Base-by-base conservation (phyloP, 2,329 filamentous ascomycete species). In the Amylocarpus encephaloides region DNA sequence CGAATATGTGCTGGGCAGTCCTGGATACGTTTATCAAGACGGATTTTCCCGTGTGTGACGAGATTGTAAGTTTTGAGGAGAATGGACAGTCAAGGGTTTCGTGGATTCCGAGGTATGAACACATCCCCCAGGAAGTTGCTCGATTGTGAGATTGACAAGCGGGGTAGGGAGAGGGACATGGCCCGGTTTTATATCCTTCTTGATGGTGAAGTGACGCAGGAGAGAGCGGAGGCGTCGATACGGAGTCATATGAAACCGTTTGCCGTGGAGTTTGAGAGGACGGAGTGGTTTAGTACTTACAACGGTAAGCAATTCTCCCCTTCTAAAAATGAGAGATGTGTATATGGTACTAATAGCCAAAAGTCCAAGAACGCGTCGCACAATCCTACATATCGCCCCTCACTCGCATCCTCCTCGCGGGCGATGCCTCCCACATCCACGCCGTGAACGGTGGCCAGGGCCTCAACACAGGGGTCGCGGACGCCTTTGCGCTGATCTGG, bases 251-350 rank as follows among this genome's bases (percentile, higher is more conserved):
- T 76, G 56, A 67, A 68, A 0, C 73, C 73, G 0, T 65, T 74
- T 46, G 59, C 56, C 3, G 63, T 74, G 3, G 68, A 72, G 0
- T 76, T 75, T 35, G 63, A 59, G 1, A 66, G 65, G 46, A 71
- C 71, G 0, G 73, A 75, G 43, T 76, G 73, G 73, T 76, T 73
- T 57, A 75, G 72, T 54, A 74, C 71, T 4, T 76, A 75, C 43
- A 70, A 73, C 30, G 70, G 72, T 71, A 60, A 50, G 67, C 51
- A n/a, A 22, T 12, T 46, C 35, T 12, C n/a, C 13, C 34, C n/a
- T n/a, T n/a, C n/a, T n/a, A n/a, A n/a, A n/a, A n/a, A n/a, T n/a
- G 32, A 29, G 2, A 18, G 26, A n/a, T n/a, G 22, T n/a, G n/a
- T n/a, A n/a, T n/a, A n/a, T n/a, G 10, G 19, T 16, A 12, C 11